These are phyloP conservation scores for Pleurotus platypus DNA, from an alignment of 768 basidiomycete species.

Conservation along the genomic window DNA sequence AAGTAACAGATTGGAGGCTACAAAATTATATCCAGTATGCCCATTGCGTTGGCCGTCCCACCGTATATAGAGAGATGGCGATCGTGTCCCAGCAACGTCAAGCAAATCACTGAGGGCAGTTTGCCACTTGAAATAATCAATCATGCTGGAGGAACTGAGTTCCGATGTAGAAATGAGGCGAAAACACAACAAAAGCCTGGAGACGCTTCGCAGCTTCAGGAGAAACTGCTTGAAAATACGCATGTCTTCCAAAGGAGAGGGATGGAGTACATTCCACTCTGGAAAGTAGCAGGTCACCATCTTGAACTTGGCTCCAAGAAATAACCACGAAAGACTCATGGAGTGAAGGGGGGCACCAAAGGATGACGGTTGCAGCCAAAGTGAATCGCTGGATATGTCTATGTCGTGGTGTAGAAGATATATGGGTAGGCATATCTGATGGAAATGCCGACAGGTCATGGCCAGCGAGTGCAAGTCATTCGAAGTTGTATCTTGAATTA, in stretches of 20 bases:
- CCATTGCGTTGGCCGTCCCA: too few relatives aligned
- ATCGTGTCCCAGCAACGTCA: not conserved
- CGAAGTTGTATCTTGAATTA: not conserved
- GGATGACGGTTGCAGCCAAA: not conserved
- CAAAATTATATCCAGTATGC: too few relatives aligned
- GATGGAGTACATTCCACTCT: not conserved
- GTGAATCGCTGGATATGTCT: not conserved
- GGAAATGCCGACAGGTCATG: conserved; percentile 2
- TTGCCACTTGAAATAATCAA: not conserved
- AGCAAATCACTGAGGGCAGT: not conserved
- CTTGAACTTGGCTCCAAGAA: not conserved
- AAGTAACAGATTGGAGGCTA: too few relatives aligned
- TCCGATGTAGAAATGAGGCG: not conserved
- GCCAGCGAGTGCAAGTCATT: not conserved
- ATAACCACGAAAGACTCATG: not conserved
- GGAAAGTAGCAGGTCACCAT: not conserved
- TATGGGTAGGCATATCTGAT: not conserved
- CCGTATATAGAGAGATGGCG: not conserved
- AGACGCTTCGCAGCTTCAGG: not conserved
- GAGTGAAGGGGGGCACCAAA: not conserved
- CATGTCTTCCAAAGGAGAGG: not conserved
- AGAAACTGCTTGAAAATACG: not conserved
- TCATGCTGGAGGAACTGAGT: not conserved
- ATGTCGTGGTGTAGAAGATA: not conserved
- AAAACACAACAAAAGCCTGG: not conserved